Base-by-base conservation (phyloP, 495 filamentous ascomycete genomes). In the Oleoguttula mirabilis region DNA sequence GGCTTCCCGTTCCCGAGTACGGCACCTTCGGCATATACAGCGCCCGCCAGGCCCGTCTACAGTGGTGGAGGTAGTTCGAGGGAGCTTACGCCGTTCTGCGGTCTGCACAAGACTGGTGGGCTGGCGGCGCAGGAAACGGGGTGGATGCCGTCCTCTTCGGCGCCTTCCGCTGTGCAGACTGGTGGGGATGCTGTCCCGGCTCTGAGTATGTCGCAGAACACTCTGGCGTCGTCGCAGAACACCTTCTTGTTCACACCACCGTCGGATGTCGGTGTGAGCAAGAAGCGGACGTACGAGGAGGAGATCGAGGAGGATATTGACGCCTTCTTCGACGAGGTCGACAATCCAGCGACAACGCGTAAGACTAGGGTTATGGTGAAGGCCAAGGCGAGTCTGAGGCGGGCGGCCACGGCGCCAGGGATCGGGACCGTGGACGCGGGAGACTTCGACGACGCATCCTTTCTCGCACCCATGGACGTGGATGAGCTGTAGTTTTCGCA, bases 21-120 rank as follows among this genome's bases (percentile, higher is more conserved):
- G 1, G 48, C 51, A 27, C 45, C 51, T 44, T 44, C 20, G 25
- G 44, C 10, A 30, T 16, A 21, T 36, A 43, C 57, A 45, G 31
- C 23, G 25, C 41, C 43, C 32, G 53, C 51, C 56, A 50, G 51
- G 37, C 40, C 56, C 1, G 22, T 42, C 41, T 68, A 8, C 33
- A 45, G 21, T 14, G 34, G 27, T 10, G n/a, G n/a, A n/a, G 21
- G n/a, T 14, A 35, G 19, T 22, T 36, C 55, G 27, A 36, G 56
- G 3, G 82, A 84, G 51, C 64, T 90, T 21, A 62, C 74, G 12
- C 83, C 85, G 4, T 90, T 84, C 61, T 84, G 82, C 61, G 83
- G 84, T 1, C 66, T 83, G 45, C 60, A 78, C 55, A 80, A 78
- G 53, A 67, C 75, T 43, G 77, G 73, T 27, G 75, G 76, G 0